A percentile compares a stretch with the other conserved stretches of the same genome.
These are phyloP conservation scores for Aspergillus quadrilineatus DNA, from an alignment of 2,329 filamentous ascomycete genomes.

Conservation along the genomic window DNA sequence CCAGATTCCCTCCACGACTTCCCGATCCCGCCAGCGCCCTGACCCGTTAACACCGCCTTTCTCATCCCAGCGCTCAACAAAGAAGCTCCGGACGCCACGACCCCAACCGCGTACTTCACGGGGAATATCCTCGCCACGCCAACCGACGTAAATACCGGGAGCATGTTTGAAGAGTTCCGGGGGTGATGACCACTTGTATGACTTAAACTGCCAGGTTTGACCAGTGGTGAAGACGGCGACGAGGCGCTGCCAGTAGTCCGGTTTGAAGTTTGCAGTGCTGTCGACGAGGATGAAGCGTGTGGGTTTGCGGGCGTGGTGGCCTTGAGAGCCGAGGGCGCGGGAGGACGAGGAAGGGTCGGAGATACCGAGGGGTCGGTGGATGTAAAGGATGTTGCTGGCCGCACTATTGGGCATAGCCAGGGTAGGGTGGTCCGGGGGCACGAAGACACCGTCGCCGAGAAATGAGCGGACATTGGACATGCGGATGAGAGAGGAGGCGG, in stretches of 20 bases:
- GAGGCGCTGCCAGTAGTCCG: slow-evolving; percentile 93
- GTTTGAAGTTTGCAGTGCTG: slow-evolving; percentile 89
- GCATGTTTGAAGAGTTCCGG: slow-evolving; percentile 87
- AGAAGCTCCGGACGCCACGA: slow-evolving; percentile 72
- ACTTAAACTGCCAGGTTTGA: slow-evolving; percentile 98
- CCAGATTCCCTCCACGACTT: slow-evolving; percentile 93
- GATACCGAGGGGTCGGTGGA: slow-evolving; percentile 68
- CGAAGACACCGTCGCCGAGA: slow-evolving; percentile 79
- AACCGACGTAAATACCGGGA: slow-evolving; percentile 84
- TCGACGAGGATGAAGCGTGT: slow-evolving; percentile 96
- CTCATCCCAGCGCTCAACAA: slow-evolving; percentile 78
- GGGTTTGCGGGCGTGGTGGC: slow-evolving; percentile 52
- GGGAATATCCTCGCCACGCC: slow-evolving; percentile 79
- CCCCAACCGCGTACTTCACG: slow-evolving; percentile 81
- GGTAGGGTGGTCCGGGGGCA: slow-evolving; percentile 66
- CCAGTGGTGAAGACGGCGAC: slow-evolving; percentile 97
- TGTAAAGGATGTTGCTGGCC: slow-evolving; percentile 77
- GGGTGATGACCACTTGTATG: slow-evolving; percentile 91
- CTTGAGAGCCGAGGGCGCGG: slow-evolving; percentile 56
- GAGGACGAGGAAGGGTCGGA: slow-evolving; percentile 31
- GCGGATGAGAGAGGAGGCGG: slow-evolving; percentile 88
- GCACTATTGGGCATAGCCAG: slow-evolving; percentile 56
- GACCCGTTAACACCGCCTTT: slow-evolving; percentile 39
- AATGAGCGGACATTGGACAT: slow-evolving; percentile 96
- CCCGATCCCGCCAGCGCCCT: slow-evolving; percentile 76